Evolutionary conservation across 192 early-diverging fungal species (phyloP), one percentile per base, ranked within the genome.

Genomic region (Backusella westeae): DNA sequence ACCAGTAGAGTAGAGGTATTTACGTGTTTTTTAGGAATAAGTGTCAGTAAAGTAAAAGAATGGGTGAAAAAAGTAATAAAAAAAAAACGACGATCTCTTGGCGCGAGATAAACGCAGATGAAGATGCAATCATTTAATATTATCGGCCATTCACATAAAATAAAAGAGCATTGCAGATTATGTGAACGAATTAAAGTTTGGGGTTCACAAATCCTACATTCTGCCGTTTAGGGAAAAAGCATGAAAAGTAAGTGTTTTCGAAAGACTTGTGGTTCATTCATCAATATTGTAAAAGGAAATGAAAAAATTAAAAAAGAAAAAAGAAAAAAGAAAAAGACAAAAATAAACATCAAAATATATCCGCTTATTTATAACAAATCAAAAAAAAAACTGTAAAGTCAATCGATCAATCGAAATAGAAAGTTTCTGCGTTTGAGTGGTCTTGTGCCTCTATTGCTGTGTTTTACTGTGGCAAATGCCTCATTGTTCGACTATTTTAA

Each of bases 391-490:
- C 7, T 21, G 17, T 26, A 12, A 59, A 59, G 23, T 23, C 6
- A 59, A 59, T 59, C 53, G 53, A 59, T 59, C 53, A 59, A 59
- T 21, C 52, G n/a, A 56, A 56, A 56, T 56, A 63, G 21, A 29
- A 26, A 4, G 21, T 63, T 63, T 9, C 23, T 63, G 56, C 12
- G 56, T 26, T 63, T 63, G 23, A 29, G 56, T 63, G 26, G 26
- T 63, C 23, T 63, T 63, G 56, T 63, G 56, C 56, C 26, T 29
- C 26, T 63, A n/a, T 49, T 49, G 46, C 46, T 49, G 17, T 49
- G 46, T 49, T 49, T 19, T 49, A n/a, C 46, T 49, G 46, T 49
- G 46, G 46, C 46, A 49, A 49, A 49, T 63, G 26, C 26, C 21
- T 56, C n/a, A 56, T 56, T 56, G 53, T 63, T 63, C 56, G 8